Base-by-base conservation (phyloP, 164 flowering plant genomes). In the Piper longum region DNA sequence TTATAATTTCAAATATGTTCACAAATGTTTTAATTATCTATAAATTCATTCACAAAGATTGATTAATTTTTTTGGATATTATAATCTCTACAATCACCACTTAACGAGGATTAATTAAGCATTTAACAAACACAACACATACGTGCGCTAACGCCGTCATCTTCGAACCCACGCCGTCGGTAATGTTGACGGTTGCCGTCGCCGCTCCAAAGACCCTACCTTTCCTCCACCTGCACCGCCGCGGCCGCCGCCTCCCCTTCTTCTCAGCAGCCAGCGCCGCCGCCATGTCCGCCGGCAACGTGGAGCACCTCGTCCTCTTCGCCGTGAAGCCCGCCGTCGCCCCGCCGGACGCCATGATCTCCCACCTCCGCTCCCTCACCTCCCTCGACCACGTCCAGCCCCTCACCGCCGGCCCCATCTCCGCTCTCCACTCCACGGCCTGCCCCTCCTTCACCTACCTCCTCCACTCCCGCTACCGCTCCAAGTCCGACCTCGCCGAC, bases 271-370 rank as follows among this genome's bases (percentile, higher is more conserved):
- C 39, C 18, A n/a, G 61, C 60, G n/a, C 52, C 2, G n/a, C 40
- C 26, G 3, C 67, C 16, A 56, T 45, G 4, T 62, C 19, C 36
- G 42, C 42, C 7, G 18, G 60, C 17, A 42, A 69, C 48, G 54
- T 85, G 67, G 95, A 85, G 60, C 95, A 88, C 76, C 18, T 85
- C 16, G 95, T 88, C 63, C 84, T 88, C 66, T 85, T 88, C 86
- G 80, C 81, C 62, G 82, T 81, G 70, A 84, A 80, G 44, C 69
- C 67, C 54, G 71, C 66, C 55, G 67, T 84, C 5, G 79, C 71
- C 55, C 69, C 77, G 59, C 66, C 80, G 73, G 65, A 59, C 72
- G 54, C 78, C 68, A 82, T 85, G 91, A 3, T 84, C 73, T 72
- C 44, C 69, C 65, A 67, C 19, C 80, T 85, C 56, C 75, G 73